Evolutionary conservation across 768 basidiomycete genomes (phyloP).

Genomic region (Filobasidium floriforme): DNA sequence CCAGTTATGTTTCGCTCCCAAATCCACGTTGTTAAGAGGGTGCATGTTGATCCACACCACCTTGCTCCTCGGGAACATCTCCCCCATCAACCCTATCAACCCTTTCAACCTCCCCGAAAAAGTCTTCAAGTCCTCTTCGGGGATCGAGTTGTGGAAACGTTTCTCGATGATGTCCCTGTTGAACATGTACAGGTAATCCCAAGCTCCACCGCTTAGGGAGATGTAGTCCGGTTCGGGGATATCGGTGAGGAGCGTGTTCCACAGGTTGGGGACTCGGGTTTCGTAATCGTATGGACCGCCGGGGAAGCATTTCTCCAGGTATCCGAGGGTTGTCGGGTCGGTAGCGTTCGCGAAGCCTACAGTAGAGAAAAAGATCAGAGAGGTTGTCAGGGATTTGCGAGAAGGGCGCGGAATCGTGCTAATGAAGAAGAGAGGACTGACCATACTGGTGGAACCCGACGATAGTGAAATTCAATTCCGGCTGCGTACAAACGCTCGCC

Average conservation of each 20-base stretch:
- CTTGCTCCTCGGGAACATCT: constrained; percentile 3
- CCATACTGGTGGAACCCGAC: not conserved
- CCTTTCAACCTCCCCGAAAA: not conserved
- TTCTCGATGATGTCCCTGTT: constrained; percentile 9
- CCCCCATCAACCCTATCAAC: not conserved
- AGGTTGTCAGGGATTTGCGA: too few relatives aligned
- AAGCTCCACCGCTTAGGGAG: constrained; percentile 8
- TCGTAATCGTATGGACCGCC: constrained; percentile 14
- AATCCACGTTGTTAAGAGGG: constrained; percentile 8
- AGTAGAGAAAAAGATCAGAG: not conserved
- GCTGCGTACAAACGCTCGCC: not conserved
- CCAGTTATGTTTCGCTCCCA: constrained; percentile 11
- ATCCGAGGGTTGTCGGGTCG: not conserved
- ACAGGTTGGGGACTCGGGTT: constrained; percentile 1
- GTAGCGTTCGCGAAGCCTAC: constrained; percentile 16
- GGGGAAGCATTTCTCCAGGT: constrained; percentile 8
- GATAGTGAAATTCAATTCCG: too few relatives aligned
- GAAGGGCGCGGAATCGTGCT: too few relatives aligned
- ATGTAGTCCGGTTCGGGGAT: not conserved
- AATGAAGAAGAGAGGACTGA: not conserved
- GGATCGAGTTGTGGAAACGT: not conserved
- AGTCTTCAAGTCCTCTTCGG: not conserved
- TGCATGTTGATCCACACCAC: constrained; percentile 15
- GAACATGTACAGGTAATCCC: constrained; percentile 19
- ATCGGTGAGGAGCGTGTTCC: not conserved